Percentiles rank a stretch among this genome's conserved stretches.
phyloP scores from a whole-genome alignment of 192 early-diverging fungal genomes.

The Gaertneriomyces semiglobifer region DNA sequence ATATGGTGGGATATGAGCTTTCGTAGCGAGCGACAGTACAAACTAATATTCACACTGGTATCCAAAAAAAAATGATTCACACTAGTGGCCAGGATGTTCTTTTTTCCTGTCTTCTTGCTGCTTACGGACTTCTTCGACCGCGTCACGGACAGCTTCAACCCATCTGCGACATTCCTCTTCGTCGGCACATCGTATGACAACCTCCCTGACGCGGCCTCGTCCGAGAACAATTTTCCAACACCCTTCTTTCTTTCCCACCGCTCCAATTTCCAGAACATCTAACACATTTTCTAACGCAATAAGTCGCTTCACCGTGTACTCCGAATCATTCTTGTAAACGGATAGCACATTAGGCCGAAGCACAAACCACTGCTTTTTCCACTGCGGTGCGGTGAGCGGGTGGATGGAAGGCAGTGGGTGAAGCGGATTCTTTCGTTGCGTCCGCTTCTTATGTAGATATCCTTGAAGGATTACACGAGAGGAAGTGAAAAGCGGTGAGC shows the following conservation, averaged over 20 bases:
- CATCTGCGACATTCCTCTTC: conserved; percentile 35
- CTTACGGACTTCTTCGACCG: conserved; percentile 17
- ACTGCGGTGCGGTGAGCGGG: conserved; percentile 15
- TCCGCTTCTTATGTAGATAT: conserved; percentile 38
- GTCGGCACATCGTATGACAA: conserved; percentile 31
- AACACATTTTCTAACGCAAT: conserved; percentile 40
- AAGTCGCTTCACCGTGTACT: conserved; percentile 49
- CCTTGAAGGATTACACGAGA: conserved; percentile 43
- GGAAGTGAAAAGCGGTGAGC: conserved; percentile 22
- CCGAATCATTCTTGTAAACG: conserved; percentile 48
- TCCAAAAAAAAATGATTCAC: too few relatives aligned
- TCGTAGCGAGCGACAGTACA: too few relatives aligned
- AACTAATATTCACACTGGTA: too few relatives aligned
- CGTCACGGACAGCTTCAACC: conserved; percentile 31
- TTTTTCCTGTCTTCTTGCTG: not conserved
- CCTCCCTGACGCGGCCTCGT: conserved; percentile 27
- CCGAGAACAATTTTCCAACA: conserved; percentile 45
- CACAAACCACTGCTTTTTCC: conserved; percentile 55
- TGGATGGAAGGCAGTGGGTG: not conserved
- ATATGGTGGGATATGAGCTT: too few relatives aligned
- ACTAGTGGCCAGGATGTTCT: too few relatives aligned
- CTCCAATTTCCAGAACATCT: conserved; percentile 47
- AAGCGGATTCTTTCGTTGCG: conserved; percentile 10
- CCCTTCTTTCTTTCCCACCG: conserved; percentile 29
- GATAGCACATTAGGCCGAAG: conserved; percentile 39